Evolutionary conservation across 1,284 basidiomycete species (phyloP), one percentile per base, ranked within the genome.

Genomic region (Filobasidium uniguttulatum): DNA sequence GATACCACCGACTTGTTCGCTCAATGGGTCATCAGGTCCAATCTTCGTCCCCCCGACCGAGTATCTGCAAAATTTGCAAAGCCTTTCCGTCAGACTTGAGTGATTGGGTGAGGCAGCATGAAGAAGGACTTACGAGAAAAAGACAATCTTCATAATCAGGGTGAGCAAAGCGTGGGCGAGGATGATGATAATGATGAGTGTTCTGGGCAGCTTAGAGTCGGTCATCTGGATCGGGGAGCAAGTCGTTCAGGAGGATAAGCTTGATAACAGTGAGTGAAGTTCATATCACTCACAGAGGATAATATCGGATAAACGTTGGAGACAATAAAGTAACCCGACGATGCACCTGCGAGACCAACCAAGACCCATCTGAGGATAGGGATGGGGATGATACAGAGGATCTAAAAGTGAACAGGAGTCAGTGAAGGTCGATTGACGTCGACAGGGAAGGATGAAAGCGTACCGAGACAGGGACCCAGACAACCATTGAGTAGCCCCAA

Each of bases 241-340:
- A 1, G 6, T 3, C 19, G 31, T 19, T 9, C 7, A 23, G 30
- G n/a, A 20, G 30, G 17, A 20, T 5, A 30, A 10, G 44, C 12
- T 26, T n/a, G n/a, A n/a, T n/a, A n/a, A n/a, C n/a, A n/a, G n/a
- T n/a, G n/a, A n/a, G n/a, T n/a, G n/a, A n/a, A n/a, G n/a, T n/a
- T n/a, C n/a, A 47, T 22, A 30, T 41, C 23, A 75, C 82, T 60
- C 57, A 89, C 86, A n/a, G 78, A 76, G 23, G 83, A 79, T 33
- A 96, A 78, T 47, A 93, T 76, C 5, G 89, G 89, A 60, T 91
- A 93, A 48, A 91, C 78, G 61, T 93, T 94, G 17, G 75, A 74
- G 15, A 78, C 74, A 15, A 66, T 68, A 50, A 88, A 93, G 68
- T 79, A 86, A 1, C 85, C 85, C 2, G 86, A 90, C 25, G 84